Base-by-base conservation (phyloP, 2,329 filamentous ascomycete genomes). In the Calonectria fujianensis region DNA sequence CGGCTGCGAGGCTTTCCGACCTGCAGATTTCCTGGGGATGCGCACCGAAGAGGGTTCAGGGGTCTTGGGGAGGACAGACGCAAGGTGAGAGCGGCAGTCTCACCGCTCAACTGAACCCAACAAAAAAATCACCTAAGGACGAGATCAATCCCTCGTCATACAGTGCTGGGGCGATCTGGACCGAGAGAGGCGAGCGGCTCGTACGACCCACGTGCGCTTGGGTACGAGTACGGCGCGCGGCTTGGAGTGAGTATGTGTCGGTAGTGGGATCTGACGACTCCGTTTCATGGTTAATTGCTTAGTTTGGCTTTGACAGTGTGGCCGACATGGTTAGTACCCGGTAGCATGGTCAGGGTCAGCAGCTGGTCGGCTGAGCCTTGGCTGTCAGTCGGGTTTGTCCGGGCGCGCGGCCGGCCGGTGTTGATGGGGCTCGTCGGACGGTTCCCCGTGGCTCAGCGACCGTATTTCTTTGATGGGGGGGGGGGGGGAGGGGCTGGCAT, bases 181-280 rank as follows among this genome's bases (percentile, higher is more conserved):
- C 73, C 75, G 69, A 70, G n/a, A 48, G 69, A 52, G 29, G 65
- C 48, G 41, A 52, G 35, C 59, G 61, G 31, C 73, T 78, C 77
- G 71, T 79, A 78, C 65, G 78, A 80, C 76, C 59, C 52, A 64
- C 73, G 57, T 72, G 68, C 64, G 41, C 24, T 48, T 31, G 50
- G 57, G 66, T 69, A 69, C 66, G 66, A 57, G 51, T 54, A 68
- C 65, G 48, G 65, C 16, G 51, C 20, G n/a, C n/a, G 57, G 57
- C 57, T 61, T 61, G 37, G 16, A 20, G 39, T 48, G 9, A 31
- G 39, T 39, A 39, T 45, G 35, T 39, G 61, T 29, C 39, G 41
- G 37, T 45, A 45, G 61, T 64, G 37, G 61, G 39, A 61, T 61
- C 57, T 61, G 57, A 61, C 57, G 57, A 61, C 35, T 51, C 37